Base-by-base conservation (phyloP, 768 basidiomycete species). In the Mycena crocata region DNA sequence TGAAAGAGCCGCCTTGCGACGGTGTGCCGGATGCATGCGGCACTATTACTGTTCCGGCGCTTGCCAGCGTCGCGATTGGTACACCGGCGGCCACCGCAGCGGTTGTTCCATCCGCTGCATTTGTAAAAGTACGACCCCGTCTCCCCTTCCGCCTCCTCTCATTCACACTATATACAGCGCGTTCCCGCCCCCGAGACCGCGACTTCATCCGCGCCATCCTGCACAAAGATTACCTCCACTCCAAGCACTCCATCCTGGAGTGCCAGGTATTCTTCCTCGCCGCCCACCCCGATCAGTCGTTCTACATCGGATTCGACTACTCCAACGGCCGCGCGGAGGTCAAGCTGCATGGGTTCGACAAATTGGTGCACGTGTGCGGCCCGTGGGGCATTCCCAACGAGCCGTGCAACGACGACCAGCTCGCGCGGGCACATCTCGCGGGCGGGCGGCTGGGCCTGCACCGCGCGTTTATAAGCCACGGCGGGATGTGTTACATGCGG, bases 271-370 rank as follows among this genome's bases (percentile, higher is more conserved):
- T 40, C 19, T 60, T 60, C 28, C 48, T 60, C 21, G 58, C 37
- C 24, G 48, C 28, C 21, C 58, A 51, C 14, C 59, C 59, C 14
- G 17, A 51, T 28, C 49, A 51, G 39, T 49, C 37, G 9, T 61
- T 51, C 49, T 61, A 61, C 49, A 44, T 61, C 49, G 37, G 37
- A n/a, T 61, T 61, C 49, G 49, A 61, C 49, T 61, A 61, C 49
- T 51, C 49, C 28, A 21, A 23, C 34, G 49, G 59, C 40, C 59
- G 49, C 45, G 28, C 59, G 10, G 30, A 21, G 39, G 23, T 52
- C 3, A 5, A 31, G 49, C 35, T 50, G 48, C 28, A 42, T 23
- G 28, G 49, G 28, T 50, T 49, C 26, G 58, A 49, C n/a, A n/a
- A n/a, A n/a, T n/a, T n/a, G n/a, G n/a, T 46, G 44, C 24, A 28